Base-by-base conservation (phyloP, 331 rosid genomes). In the Cydonia oblonga region DNA sequence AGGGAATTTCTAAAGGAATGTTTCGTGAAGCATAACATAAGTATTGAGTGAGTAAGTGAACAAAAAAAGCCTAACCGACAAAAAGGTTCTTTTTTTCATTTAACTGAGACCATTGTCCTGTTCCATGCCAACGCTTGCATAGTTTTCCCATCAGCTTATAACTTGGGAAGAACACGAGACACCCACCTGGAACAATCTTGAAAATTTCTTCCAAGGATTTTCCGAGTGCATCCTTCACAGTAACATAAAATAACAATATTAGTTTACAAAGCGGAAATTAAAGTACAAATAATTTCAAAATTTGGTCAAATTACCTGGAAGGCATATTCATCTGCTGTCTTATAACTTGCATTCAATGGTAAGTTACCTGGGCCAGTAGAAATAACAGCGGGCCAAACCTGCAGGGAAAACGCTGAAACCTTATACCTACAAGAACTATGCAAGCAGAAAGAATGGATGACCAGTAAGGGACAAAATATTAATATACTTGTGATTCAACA, bases 111-210 rank as follows among this genome's bases (percentile, higher is more conserved):
- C 97, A 90, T 87, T 90, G 98, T 72, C 95, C 98, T 65, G 97
- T 93, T 86, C 88, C 96, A 51, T 83, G 81, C 98, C 98, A 93
- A 12, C 98, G 96, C 67, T 74, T 87, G 78, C 90, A 52, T 78
- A 93, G 83, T 68, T 89, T 93, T 42, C 92, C 96, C 97, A 93
- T 87, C 81, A 90, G 86, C 70, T 93, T 90, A 84, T 93, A 93
- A 80, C 97, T 93, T 56, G 98, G 97, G 76, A 93, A 90, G 83
- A 93, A 93, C 74, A 93, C 95, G 66, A 93, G 96, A 83, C 97
- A 93, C 32, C 98, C 98, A 23, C 96, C 96, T 1, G 96, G 90
- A 79, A 88, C 92, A 81, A 80, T 64, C 58, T 81, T 84, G 85
- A 93, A 93, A 62, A 93, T 89, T 82, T 87, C 97, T 83, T 90